Conservation (phyloP, 371 early-diverging fungal genomes). For the Apophysomyces elegans region DNA sequence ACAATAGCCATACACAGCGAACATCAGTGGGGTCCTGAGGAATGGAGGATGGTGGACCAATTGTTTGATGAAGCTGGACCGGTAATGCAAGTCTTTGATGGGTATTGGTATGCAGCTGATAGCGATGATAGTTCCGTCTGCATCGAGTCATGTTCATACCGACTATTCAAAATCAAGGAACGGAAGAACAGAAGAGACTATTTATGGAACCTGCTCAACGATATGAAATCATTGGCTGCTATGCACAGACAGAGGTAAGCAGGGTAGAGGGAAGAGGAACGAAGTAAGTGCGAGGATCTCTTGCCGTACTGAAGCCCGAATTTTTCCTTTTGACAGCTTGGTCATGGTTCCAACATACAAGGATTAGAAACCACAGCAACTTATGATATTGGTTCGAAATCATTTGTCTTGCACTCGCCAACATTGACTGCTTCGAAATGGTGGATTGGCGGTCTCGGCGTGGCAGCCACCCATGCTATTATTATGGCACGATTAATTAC, state of each 20-base stretch:
- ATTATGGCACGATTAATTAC: slow-evolving; percentile 89
- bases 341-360: slow-evolving; percentile 84
- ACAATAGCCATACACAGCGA: slow-evolving; percentile 22
- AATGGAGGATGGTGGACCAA: slow-evolving; percentile 54
- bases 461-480: slow-evolving; percentile 77
- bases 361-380: slow-evolving; percentile 92
- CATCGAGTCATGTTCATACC: slow-evolving; percentile 78
- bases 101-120: slow-evolving; percentile 11
- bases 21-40: slow-evolving; percentile 60
- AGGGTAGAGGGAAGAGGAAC: neutral
- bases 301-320: neutral
- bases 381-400: slow-evolving; percentile 76
- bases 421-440: slow-evolving; percentile 82
- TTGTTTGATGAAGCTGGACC: slow-evolving; percentile 62
- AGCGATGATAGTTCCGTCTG: slow-evolving; percentile 41
- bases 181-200: slow-evolving; percentile 65
- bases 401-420: slow-evolving; percentile 87
- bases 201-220: slow-evolving; percentile 65
- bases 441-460: slow-evolving; percentile 89
- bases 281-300: neutral
- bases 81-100: slow-evolving; percentile 30
- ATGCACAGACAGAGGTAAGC: slow-evolving; percentile 72
- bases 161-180: slow-evolving; percentile 67
- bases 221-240: slow-evolving; percentile 78
- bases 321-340: slow-evolving; percentile 36